Evolutionary conservation across 2,329 filamentous ascomycete species (phyloP).

Genomic region (Fusarium pseudograminearum): DNA sequence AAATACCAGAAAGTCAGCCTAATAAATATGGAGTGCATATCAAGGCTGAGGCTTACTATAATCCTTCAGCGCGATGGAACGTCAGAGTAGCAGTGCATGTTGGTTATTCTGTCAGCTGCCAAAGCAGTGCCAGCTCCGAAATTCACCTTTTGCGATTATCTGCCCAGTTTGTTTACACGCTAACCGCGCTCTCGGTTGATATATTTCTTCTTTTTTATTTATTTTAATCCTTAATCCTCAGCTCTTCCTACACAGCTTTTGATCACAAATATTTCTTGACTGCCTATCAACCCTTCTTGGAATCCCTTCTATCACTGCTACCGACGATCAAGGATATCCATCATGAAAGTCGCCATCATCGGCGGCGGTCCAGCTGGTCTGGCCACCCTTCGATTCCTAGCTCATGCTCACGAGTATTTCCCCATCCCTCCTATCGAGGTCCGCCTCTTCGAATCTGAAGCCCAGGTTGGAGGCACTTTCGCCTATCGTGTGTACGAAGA

Average conservation of each 20-base stretch:
- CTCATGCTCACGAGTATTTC: conserved; percentile 55
- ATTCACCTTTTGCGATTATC: not conserved
- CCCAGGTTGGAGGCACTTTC: conserved; percentile 61
- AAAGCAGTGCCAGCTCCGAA: conserved; percentile 1
- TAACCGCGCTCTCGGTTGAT: not conserved
- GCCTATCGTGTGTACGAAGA: conserved; percentile 61
- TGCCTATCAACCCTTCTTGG: not conserved
- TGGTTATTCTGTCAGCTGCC: not conserved
- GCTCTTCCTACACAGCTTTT: not conserved
- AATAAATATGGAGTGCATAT: not conserved
- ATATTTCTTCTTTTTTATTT: too few species aligned
- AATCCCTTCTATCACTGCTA: not conserved
- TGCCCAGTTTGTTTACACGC: not conserved
- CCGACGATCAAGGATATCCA: not conserved
- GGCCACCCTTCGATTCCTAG: conserved; percentile 56
- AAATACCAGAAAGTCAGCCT: not conserved
- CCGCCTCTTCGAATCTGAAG: conserved; percentile 59
- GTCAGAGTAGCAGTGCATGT: not conserved
- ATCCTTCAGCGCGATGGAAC: not conserved
- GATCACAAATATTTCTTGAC: not conserved
- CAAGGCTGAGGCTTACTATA: not conserved
- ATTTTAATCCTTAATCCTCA: not conserved
- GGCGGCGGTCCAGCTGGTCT: conserved; percentile 60
- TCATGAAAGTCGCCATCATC: conserved; percentile 57
- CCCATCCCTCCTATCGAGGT: conserved; percentile 55